These are phyloP conservation scores for Cicer arietinum DNA, from an alignment of 306 rosid species.

Conservation along the genomic window DNA sequence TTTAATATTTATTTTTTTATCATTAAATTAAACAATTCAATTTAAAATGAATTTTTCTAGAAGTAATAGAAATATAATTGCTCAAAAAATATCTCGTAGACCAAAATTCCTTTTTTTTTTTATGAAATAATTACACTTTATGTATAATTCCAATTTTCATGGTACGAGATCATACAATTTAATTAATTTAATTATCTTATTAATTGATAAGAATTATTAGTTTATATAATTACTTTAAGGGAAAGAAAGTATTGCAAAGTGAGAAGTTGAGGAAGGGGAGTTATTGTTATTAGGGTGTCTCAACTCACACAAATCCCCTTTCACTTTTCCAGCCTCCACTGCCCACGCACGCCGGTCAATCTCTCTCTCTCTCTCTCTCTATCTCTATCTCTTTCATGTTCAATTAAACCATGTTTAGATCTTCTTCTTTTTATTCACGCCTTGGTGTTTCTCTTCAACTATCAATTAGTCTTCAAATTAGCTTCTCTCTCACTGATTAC, in stretches of 20 bases:
- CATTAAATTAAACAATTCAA: no score
- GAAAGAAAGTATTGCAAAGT: slow-evolving; percentile 3
- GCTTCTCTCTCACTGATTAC: slow-evolving; percentile 22
- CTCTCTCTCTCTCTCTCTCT: slow-evolving; percentile 32
- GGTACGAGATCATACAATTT: neutral
- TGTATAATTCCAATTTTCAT: neutral
- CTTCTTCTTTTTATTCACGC: slow-evolving; percentile 21
- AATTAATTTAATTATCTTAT: neutral
- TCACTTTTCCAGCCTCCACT: slow-evolving; percentile 37
- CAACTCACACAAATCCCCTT: slow-evolving; percentile 20
- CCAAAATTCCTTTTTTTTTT: no score
- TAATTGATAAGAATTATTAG: no score
- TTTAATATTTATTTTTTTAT: no score
- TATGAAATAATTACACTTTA: no score
- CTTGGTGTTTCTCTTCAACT: slow-evolving; percentile 12
- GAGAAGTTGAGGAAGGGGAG: slow-evolving; percentile 18
- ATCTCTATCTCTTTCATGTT: neutral
- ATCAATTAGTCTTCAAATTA: slow-evolving; percentile 9
- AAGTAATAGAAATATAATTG: no score
- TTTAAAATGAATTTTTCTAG: no score
- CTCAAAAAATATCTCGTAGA: no score
- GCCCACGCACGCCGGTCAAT: slow-evolving; percentile 32
- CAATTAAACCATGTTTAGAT: slow-evolving; percentile 39
- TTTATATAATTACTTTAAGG: neutral
- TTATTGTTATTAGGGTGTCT: slow-evolving; percentile 22